Evolutionary conservation across 371 early-diverging fungal species (phyloP), one percentile per base, ranked within the genome.

Genomic region (Chytridiales sp.): DNA sequence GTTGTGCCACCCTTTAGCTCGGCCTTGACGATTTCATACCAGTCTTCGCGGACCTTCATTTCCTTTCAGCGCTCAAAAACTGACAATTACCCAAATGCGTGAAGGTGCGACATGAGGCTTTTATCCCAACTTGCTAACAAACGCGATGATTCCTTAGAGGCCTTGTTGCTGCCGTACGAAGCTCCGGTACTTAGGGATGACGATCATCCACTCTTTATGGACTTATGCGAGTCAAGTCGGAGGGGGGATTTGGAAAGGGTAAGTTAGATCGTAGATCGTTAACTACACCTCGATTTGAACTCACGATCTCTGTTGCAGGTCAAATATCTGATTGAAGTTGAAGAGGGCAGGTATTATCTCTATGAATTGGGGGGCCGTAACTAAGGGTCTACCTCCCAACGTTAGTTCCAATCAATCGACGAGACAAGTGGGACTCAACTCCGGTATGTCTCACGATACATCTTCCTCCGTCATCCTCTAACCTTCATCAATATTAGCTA

Each of bases 381-480:
- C n/a, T 27, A 27, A 31, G 15, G 13, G 24, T 15, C 13, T 26
- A 2, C 6, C 3, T n/a, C 17, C 1, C n/a, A 6, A 36, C 17
- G 15, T 13, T n/a, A 62, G 72, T 67, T 26, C 65, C 72, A 3
- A 31, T 71, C 24, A 71, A 71, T 53, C 3, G 32, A 15, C 56
- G 58, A 15, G 72, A 71, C 42, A 21, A 36, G 21, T 68, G 59
- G 61, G 61, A 67, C 50, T 58, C 47, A 3, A 47, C 61, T 1
- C 72, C 72, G 11, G 32, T 61, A 32, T 4, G 48, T 6, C n/a
- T 21, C 11, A 8, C 38, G 11, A 38, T 11, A 38, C 17, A 8
- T 11, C 38, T 17, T 11, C 38, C 38, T 11, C 11, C 11, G 22
- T 6, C 22, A 44, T 21, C 44, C 44, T 11, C 22, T 22, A 11